These are phyloP conservation scores for Penicillium riverlandense DNA, from an alignment of 495 filamentous ascomycete genomes.

Conservation along the genomic window DNA sequence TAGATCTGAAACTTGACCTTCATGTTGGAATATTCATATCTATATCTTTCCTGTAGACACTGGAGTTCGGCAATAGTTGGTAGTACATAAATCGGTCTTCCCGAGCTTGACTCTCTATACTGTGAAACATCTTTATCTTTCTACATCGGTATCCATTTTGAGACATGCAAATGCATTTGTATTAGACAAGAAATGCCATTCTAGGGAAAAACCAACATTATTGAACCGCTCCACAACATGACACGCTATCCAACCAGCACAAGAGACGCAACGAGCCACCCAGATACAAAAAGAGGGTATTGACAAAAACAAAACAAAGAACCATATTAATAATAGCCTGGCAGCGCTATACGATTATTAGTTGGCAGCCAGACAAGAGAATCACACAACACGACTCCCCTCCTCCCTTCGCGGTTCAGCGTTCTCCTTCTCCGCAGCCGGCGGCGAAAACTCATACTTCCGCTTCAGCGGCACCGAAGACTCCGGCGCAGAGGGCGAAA, in stretches of 20 bases:
- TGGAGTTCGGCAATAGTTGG: neutral
- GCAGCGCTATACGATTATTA: too few relatives aligned
- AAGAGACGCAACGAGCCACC: constrained; percentile 7
- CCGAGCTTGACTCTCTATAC: too few relatives aligned
- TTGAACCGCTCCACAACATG: too few relatives aligned
- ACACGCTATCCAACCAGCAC: constrained; percentile 6
- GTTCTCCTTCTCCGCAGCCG: constrained; percentile 19
- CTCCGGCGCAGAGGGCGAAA: constrained; percentile 12
- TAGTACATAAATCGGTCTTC: neutral
- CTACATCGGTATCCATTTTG: too few relatives aligned
- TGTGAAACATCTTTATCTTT: too few relatives aligned
- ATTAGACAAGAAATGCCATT: too few relatives aligned
- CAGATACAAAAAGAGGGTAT: constrained; percentile 20
- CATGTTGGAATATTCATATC: neutral
- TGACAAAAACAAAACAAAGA: constrained; percentile 10
- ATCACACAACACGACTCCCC: constrained; percentile 14
- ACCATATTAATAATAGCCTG: too few relatives aligned
- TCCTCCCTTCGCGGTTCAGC: constrained; percentile 14
- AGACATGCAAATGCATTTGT: too few relatives aligned
- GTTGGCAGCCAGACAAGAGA: constrained; percentile 6
- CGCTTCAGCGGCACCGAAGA: constrained; percentile 15
- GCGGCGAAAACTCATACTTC: constrained; percentile 20
- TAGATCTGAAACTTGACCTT: neutral
- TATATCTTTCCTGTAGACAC: neutral
- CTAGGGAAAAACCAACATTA: too few relatives aligned